Conservation (phyloP, 257 asterid genomes). For the Scutellaria barbata region DNA sequence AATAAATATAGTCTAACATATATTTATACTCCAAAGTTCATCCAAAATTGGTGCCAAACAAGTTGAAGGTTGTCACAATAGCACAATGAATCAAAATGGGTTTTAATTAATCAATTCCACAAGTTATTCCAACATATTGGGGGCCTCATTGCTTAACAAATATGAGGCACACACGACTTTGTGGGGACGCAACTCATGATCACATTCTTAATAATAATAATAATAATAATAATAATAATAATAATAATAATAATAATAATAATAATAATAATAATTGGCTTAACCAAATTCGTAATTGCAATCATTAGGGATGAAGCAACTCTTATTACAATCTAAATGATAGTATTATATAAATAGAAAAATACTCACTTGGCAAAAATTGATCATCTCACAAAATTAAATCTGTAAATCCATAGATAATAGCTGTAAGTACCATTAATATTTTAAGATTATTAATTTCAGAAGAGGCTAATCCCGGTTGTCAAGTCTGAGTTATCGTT, state of each 20-base stretch:
- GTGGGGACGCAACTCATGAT: background rate
- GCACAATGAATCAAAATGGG: background rate
- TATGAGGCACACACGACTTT: conserved; percentile 18
- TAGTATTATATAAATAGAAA: no score
- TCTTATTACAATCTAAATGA: background rate
- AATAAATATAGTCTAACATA: no score
- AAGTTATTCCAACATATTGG: conserved; percentile 12
- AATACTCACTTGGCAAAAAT: no score
- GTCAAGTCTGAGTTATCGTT: conserved; percentile 31
- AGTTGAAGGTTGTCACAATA: background rate
- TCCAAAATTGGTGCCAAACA: no score
- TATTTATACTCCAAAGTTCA: no score
- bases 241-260: conserved; percentile 9
- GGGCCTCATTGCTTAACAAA: conserved; percentile 2
- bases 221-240: conserved; percentile 7
- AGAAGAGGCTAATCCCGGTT: conserved; percentile 16
- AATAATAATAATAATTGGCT: conserved; percentile 5
- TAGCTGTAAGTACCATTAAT: no score
- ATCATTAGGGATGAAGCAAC: conserved; percentile 30
- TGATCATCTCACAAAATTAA: background rate
- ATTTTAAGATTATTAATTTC: background rate
- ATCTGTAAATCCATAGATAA: no score
- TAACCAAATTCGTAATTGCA: background rate
- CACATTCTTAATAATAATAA: conserved; percentile 21
- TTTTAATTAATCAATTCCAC: background rate